phyloP scores from a whole-genome alignment of 169 alveolate species.

The Cryptosporidium meleagridis region DNA sequence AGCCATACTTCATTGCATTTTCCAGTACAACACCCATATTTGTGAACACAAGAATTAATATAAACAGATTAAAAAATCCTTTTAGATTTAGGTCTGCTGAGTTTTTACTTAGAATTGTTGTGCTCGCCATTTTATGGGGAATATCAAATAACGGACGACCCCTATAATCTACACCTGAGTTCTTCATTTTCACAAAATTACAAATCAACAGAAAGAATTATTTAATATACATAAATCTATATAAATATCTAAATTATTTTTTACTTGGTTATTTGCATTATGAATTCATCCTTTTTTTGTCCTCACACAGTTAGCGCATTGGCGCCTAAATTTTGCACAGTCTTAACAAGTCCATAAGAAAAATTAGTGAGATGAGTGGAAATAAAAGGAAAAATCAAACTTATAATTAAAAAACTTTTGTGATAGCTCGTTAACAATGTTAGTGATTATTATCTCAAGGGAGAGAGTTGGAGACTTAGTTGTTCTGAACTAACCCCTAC shows the following conservation, averaged over 20 bases:
- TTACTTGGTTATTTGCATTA: neutral
- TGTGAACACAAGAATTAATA: constrained; percentile 85
- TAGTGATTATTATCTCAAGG: neutral
- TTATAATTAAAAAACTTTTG: neutral
- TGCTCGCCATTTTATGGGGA: constrained; percentile 75
- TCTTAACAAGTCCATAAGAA: neutral
- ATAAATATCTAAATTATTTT: constrained; percentile 3
- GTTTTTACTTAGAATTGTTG: constrained; percentile 64
- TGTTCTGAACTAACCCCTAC: neutral
- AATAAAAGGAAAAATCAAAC: neutral
- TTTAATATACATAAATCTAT: neutral
- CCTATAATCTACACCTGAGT: constrained; percentile 35
- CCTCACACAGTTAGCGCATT: constrained; percentile 39
- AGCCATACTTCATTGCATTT: constrained; percentile 89
- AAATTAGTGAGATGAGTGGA: neutral
- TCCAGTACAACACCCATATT: constrained; percentile 88
- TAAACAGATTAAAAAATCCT: constrained; percentile 89
- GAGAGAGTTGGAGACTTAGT: neutral
- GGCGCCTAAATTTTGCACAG: constrained; percentile 36
- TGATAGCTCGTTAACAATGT: neutral
- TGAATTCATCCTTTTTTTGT: constrained; percentile 23
- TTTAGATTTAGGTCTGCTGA: constrained; percentile 82
- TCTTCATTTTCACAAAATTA: neutral
- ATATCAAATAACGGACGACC: constrained; percentile 69
- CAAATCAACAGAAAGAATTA: neutral